These are phyloP conservation scores for Dianthus caryophyllus DNA, from an alignment of 148 eudicot species.

Conservation along the genomic window DNA sequence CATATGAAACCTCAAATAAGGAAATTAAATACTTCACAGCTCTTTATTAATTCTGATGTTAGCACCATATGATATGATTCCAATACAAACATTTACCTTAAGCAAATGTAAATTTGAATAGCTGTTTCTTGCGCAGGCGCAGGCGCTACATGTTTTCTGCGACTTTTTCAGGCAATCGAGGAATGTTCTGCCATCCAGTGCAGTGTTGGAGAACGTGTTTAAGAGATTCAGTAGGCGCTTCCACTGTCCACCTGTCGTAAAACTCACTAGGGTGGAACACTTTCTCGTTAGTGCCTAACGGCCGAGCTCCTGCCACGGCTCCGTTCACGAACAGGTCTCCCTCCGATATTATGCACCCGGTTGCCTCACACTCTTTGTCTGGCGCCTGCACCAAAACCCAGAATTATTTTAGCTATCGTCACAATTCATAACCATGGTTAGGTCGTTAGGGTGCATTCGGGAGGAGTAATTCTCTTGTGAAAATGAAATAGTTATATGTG, in stretches of 20 bases:
- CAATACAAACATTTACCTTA: too few relatives aligned
- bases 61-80: too few relatives aligned
- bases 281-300: constrained; percentile 29
- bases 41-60: too few relatives aligned
- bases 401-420: neutral
- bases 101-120: too few relatives aligned
- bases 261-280: constrained; percentile 56
- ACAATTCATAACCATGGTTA: neutral
- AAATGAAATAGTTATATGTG: too few relatives aligned
- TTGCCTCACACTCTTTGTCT: constrained; percentile 42
- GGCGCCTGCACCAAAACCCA: constrained; percentile 36
- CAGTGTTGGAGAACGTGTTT: constrained; percentile 56
- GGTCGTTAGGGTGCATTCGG: too few relatives aligned
- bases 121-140: too few relatives aligned
- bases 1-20: too few relatives aligned
- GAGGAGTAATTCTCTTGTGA: too few relatives aligned
- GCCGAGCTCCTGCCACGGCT: constrained; percentile 35
- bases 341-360: constrained; percentile 53
- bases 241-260: constrained; percentile 62
- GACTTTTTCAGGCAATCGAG: constrained; percentile 26
- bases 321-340: constrained; percentile 51
- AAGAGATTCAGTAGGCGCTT: constrained; percentile 59
- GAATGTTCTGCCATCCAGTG: constrained; percentile 66
- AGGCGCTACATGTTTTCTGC: neutral
- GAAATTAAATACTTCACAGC: too few relatives aligned